Base-by-base conservation (phyloP, 2,329 filamentous ascomycete species). In the Rhynchosporium agropyri region DNA sequence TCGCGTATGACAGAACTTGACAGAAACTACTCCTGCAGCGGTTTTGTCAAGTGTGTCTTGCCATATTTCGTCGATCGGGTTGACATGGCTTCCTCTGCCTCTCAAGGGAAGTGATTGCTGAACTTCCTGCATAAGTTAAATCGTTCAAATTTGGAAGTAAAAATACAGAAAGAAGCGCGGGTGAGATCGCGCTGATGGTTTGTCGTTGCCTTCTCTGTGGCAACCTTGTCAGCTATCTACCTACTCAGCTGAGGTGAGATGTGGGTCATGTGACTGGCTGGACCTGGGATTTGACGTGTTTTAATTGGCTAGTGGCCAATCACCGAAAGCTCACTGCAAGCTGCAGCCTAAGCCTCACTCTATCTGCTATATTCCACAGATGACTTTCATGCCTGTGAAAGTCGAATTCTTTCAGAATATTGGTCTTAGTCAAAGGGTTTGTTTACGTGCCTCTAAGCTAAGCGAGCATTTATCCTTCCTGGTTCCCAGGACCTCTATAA, bases 41-140 rank as follows among this genome's bases (percentile, higher is more conserved):
- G 48, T 31, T 20, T 59, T 59, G 45, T 59, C 57, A 51, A 59
- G 43, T 31, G 45, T 59, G 6, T 59, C 57, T 13, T 59, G 57
- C 57, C 57, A 59, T 43, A 50, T 59, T 4, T 20, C 42, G 26
- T 59, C 57, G 3, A 48, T 31, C 4, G 57, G 45, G 28, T 50
- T 56, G 12, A 33, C 59, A 56, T 61, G 33, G 36, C 33, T 15
- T 6, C 28, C 2, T n/a, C 51, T 42, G 20, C n/a, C 8, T 42
- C 36, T 6, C 3, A 26, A 20, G 33, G 15, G 3, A 13, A 42
- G n/a, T 15, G 51, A 42, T 10, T 42, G 36, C 33, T 54, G 51
- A 6, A 29, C 20, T 13, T 54, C 33, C 33, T 54, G 51, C 51
- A 54, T 54, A 26, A 12, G 38, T 33, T 29, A 5, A 53, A 46